Evolutionary conservation across 352 stramenopile genomes (phyloP), one percentile per base, ranked within the genome.

Genomic region (Phytophthora agathidicida): DNA sequence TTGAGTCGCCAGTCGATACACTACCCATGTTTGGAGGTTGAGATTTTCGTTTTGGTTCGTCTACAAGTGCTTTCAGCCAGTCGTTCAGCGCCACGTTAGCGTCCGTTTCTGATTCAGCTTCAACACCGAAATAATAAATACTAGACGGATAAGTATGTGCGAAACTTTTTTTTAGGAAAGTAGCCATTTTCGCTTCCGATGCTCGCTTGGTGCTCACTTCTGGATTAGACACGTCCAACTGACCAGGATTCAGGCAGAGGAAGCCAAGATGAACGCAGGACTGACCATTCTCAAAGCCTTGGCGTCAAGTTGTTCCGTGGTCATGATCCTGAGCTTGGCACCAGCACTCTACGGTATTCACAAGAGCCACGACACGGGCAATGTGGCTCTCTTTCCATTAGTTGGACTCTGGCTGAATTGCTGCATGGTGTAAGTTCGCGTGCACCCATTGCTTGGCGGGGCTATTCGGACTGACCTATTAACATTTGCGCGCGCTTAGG

Each of bases 391-490:
- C 16, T 55, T 71, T 7, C 39, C 68, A 3, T 54, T 81, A 9
- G 52, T 81, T 16, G 60, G 65, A 1, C 56, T 81, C 46, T 73
- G 67, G 54, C 36, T 69, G 8, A 71, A 64, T 19, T 76, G 66
- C 26, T 57, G 66, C 37, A 66, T 74, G 42, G 53, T 68, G 70
- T 76, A 61, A 44, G 55, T 47, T 33, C n/a, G 39, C 30, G 20
- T 17, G 7, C 7, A 26, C 22, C 14, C 20, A 4, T 10, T n/a
- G 7, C 22, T 30, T 37, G 22, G 28, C 7, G 26, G 31, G 8
- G 22, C 16, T 43, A 31, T 27, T n/a, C n/a, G n/a, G n/a, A n/a
- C n/a, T 35, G 16, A 37, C 36, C 39, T 9, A 50, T 32, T 1
- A 3, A 24, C 9, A 20, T 24, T 19, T 56, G 11, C 8, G n/a